Evolutionary conservation across 2,329 filamentous ascomycete genomes (phyloP).

Genomic region (Dendrostoma leiphaemia): DNA sequence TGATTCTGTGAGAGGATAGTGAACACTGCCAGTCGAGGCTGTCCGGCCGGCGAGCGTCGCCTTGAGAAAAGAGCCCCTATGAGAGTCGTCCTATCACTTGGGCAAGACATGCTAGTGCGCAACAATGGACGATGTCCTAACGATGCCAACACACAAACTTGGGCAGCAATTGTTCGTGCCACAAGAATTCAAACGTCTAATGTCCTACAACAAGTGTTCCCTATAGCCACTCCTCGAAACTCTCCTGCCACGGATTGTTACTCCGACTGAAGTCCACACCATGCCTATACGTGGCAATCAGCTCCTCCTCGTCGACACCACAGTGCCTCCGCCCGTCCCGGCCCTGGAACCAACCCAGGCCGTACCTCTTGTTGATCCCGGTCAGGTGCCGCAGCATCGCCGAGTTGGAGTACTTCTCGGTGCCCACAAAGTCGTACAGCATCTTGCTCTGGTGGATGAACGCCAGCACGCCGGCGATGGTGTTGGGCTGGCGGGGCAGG

Average conservation of each 20-base stretch:
- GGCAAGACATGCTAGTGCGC: too few species aligned
- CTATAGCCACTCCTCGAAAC: constrained; percentile 35
- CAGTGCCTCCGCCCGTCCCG: constrained; percentile 72
- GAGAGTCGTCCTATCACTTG: too few species aligned
- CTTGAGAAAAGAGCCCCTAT: too few species aligned
- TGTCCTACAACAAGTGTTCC: too few species aligned
- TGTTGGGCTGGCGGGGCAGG: constrained; percentile 74
- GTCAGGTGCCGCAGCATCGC: constrained; percentile 63
- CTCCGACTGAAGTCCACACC: constrained; percentile 50
- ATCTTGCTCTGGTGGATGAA: constrained; percentile 81
- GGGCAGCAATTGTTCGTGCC: too few species aligned
- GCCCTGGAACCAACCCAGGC: constrained; percentile 73
- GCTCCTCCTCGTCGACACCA: constrained; percentile 74
- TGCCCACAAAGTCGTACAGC: constrained; percentile 73
- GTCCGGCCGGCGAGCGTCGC: too few species aligned
- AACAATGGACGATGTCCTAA: too few species aligned
- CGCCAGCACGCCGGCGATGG: constrained; percentile 72
- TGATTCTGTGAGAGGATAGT: too few species aligned
- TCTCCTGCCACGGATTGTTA: constrained; percentile 50
- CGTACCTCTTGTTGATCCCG: constrained; percentile 64
- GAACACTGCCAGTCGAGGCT: too few species aligned
- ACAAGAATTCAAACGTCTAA: too few species aligned
- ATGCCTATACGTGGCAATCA: constrained; percentile 64
- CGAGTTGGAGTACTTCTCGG: constrained; percentile 58
- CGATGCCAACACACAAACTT: too few species aligned